Evolutionary conservation across 2,329 filamentous ascomycete genomes (phyloP), one percentile per base, ranked within the genome.

Genomic region (Seiridium cupressi): DNA sequence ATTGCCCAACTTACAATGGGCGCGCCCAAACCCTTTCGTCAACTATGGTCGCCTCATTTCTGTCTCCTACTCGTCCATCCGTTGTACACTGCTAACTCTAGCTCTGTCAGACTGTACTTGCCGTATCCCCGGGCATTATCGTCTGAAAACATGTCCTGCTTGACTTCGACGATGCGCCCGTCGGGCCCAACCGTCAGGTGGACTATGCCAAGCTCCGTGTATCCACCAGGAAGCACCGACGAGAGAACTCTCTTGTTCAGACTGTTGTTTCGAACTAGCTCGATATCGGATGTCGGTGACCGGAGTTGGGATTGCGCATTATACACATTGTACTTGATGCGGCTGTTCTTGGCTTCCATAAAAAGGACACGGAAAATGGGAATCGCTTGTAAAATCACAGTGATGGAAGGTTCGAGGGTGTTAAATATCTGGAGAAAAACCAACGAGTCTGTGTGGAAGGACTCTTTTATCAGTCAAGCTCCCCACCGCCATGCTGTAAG

Each of bases 361-460:
- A 46, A 35, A 18, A 57, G 44, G 26, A 57, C 54, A 10, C 54
- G 42, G 13, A 57, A 38, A 44, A 57, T 48, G 9, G 42, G 54
- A 9, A 57, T 47, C 1, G 54, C 35, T 7, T 55, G 35, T 7
- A 55, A 35, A 9, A 55, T 44, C 9, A 55, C 26, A 0, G 51
- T 55, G 6, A 55, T 26, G 9, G 38, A 36, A 3, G 51, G 51
- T 38, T 55, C 38, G 26, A 55, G 38, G 18, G 51, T n/a, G 18
- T 55, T 55, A n/a, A 55, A 44, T 32, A 44, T 55, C n/a, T 55
- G 51, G 31, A 55, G 51, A 55, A 55, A 55, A 42, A 13, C 51
- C 18, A 55, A 38, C 1, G 51, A 55, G 34, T 55, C 51, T 55
- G 18, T 55, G 18, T 31, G 26, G 10, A 44, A 10, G 26, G 18